Evolutionary conservation across 2,329 filamentous ascomycete species (phyloP), one percentile per base, ranked within the genome.

Genomic region (Incumbomyces delicatus): DNA sequence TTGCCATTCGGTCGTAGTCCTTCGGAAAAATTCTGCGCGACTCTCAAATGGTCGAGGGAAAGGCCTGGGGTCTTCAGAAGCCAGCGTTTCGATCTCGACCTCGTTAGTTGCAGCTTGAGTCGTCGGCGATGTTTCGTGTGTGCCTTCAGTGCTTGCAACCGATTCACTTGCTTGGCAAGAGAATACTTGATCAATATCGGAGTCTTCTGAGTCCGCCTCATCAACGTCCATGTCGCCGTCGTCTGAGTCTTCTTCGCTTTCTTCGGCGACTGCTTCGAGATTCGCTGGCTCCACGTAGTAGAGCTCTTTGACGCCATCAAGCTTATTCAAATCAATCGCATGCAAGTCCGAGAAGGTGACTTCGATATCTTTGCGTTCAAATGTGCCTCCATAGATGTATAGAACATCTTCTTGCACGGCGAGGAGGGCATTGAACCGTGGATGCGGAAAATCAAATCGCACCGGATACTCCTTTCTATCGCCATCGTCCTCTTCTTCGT

Each of bases 321-420:
- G 74, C 65, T 95, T 95, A 50, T 84, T 89, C n/a, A 98, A 73
- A 59, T 98, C 88, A 50, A 96, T 81, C 2, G 87, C 83, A 66
- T 94, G 94, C 65, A 98, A 73, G 59, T 98, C 92, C 57, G 95
- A 89, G 64, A 96, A 95, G 0, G 89, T 96, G 59, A 85, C 95
- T 64, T 98, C 92, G 17, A 87, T 78, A 59, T 98, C 92, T 14
- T 87, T 90, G 62, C 94, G 92, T 62, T 98, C 92, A 58, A 85
- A 95, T 0, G 90, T 98, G 14, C 92, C 92, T 27, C 92, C 89
- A 60, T 94, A 96, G 45, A 96, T 87, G 66, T 90, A 98, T 1
- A 96, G 74, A 7, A 86, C 80, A 62, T 98, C 92, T 54, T 89
- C 87, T 65, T 96, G 89, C 1, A 96, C 87, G 0, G 90, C 80